A percentile compares a stretch with the other conserved stretches of the same genome.
Evolutionary conservation across 1,284 basidiomycete species (phyloP).

Genomic region (Melampsora americana): DNA sequence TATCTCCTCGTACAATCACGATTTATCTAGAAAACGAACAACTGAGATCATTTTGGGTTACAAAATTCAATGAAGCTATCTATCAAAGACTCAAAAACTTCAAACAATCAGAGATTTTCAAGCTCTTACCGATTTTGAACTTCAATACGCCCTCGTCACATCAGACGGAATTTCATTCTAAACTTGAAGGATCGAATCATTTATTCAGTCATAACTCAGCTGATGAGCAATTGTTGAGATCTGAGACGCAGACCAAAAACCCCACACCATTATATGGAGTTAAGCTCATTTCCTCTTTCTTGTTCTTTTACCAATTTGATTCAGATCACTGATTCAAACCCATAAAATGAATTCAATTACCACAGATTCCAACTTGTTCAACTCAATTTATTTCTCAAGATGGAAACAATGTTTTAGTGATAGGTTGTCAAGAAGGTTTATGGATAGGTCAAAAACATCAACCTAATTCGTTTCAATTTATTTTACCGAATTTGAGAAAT

Average conservation of each 20-base stretch:
- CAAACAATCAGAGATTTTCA: slow-evolving; percentile 76
- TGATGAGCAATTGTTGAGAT: background rate
- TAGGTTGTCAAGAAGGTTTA: slow-evolving; percentile 91
- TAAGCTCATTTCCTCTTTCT: slow-evolving; percentile 1
- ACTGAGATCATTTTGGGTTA: slow-evolving; percentile 79
- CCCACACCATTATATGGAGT: background rate
- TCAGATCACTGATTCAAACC: slow-evolving; percentile 21
- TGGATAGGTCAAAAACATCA: slow-evolving; percentile 93
- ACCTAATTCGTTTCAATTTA: slow-evolving; percentile 77
- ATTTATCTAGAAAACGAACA: slow-evolving; percentile 77
- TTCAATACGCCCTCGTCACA: slow-evolving; percentile 10
- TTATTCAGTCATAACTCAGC: background rate
- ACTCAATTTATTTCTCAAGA: slow-evolving; percentile 62
- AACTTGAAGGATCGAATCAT: background rate
- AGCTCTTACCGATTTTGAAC: slow-evolving; percentile 48
- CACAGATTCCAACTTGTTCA: slow-evolving; percentile 47
- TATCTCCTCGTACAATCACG: slow-evolving; percentile 54
- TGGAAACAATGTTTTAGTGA: slow-evolving; percentile 76
- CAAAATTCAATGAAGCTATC: slow-evolving; percentile 81
- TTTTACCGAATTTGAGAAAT: slow-evolving; percentile 78
- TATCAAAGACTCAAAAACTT: slow-evolving; percentile 79
- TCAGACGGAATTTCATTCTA: background rate
- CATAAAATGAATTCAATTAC: background rate
- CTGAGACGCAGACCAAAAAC: background rate
- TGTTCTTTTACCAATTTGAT: background rate